Conservation (phyloP, 2,329 filamentous ascomycete genomes). For the Aschersonia sp. region DNA sequence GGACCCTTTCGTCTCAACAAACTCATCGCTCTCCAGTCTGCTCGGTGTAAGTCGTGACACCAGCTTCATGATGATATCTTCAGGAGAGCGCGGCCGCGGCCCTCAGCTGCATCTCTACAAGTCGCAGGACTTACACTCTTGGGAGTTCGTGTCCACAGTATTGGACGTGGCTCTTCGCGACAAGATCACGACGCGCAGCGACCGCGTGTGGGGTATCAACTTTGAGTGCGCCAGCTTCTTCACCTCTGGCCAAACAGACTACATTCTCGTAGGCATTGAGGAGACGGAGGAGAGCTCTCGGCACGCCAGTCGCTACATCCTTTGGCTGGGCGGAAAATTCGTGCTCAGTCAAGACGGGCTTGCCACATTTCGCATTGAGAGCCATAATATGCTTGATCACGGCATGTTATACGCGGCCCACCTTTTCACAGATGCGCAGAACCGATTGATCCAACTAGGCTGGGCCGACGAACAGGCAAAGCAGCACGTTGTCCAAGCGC, state of each 20-base stretch:
- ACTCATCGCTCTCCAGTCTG: slow-evolving; percentile 7
- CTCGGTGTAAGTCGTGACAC: slow-evolving; percentile 6
- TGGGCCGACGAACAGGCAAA: slow-evolving; percentile 8
- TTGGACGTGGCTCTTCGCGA: slow-evolving; percentile 4
- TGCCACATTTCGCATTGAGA: slow-evolving; percentile 3
- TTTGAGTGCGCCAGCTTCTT: slow-evolving; percentile 12
- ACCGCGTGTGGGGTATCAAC: slow-evolving; percentile 5
- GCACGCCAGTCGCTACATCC: slow-evolving; percentile 6
- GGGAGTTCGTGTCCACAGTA: slow-evolving; percentile 7
- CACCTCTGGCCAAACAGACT: slow-evolving; percentile 4
- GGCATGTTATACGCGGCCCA: slow-evolving; percentile 10
- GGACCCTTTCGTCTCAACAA: slow-evolving; percentile 11
- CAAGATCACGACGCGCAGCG: slow-evolving; percentile 2
- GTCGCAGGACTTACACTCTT: slow-evolving; percentile 7
- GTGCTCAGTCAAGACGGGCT: neutral
- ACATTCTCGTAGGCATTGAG: slow-evolving; percentile 7
- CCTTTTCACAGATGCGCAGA: slow-evolving; percentile 8
- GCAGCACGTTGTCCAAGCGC: slow-evolving; percentile 2
- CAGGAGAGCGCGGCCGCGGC: slow-evolving; percentile 8
- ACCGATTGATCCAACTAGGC: slow-evolving; percentile 7
- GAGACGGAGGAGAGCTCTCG: slow-evolving; percentile 5
- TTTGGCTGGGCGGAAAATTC: slow-evolving; percentile 6
- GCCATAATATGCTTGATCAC: slow-evolving; percentile 8
- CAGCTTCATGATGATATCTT: slow-evolving; percentile 27
- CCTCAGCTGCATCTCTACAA: slow-evolving; percentile 10